Conservation (phyloP, 2,329 filamentous ascomycete species). For the Alternaria tenuissima region DNA sequence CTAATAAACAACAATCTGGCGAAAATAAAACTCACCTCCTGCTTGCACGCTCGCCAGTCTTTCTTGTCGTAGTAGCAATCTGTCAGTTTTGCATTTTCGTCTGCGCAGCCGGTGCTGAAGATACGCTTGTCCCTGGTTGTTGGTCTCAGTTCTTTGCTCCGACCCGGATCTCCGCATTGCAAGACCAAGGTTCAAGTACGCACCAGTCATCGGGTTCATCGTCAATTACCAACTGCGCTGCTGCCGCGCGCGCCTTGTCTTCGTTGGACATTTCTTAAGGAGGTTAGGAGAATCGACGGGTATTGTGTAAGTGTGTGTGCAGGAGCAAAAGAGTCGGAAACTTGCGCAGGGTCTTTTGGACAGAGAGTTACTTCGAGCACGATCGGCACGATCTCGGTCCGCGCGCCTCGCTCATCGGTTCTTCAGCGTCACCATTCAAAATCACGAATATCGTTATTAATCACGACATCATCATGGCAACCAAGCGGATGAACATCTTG, state of each 20-base stretch:
- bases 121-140: conserved; percentile 95
- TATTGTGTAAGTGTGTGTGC: neutral
- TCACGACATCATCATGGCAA: conserved; percentile 67
- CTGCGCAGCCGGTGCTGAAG: conserved; percentile 96
- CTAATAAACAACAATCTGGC: too few relatives aligned
- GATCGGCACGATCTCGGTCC: conserved; percentile 40
- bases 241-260: conserved; percentile 52
- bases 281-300: neutral
- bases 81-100: conserved; percentile 87
- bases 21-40: conserved; percentile 71
- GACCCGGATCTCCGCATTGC: conserved; percentile 15
- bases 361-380: conserved; percentile 26
- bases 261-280: conserved; percentile 52
- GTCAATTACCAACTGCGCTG: conserved; percentile 64
- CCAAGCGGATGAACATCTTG: conserved; percentile 83
- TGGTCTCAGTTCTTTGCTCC: neutral
- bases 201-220: conserved; percentile 98
- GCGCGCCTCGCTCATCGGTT: neutral
- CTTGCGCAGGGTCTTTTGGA: neutral
- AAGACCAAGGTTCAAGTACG: too few relatives aligned
- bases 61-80: conserved; percentile 97
- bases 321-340: neutral
- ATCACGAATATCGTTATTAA: too few relatives aligned
- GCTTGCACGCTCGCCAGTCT: conserved; percentile 89
- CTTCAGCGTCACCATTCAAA: too few relatives aligned